These are phyloP conservation scores for Rhodotorula toruloides DNA, from an alignment of 768 basidiomycete genomes.

Conservation along the genomic window DNA sequence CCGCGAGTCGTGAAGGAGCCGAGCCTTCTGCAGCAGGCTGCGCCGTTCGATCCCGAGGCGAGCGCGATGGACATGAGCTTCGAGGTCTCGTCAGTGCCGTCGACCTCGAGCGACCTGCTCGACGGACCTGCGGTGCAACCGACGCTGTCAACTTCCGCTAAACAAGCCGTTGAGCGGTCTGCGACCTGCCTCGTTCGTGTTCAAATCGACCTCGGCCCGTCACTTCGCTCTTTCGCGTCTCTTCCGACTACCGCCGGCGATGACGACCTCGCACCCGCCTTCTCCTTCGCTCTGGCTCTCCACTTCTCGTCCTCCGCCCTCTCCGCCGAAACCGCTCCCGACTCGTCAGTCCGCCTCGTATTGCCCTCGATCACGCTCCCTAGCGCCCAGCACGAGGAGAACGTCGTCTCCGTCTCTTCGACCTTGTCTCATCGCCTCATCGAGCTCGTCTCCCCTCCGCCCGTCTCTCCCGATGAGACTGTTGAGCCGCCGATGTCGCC, in stretches of 20 bases:
- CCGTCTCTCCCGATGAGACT: no score
- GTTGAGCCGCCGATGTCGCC: no score
- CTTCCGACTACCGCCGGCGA: neutral
- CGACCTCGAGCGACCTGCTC: neutral
- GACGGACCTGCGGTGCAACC: neutral
- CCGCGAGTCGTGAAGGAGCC: neutral
- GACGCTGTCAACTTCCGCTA: neutral
- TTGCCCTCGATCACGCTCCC: conserved; percentile 7
- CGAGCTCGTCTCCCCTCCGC: neutral
- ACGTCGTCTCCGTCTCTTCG: conserved; percentile 10
- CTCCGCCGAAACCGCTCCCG: neutral
- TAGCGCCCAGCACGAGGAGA: neutral
- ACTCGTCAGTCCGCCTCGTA: neutral
- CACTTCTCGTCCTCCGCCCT: neutral
- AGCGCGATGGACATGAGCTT: conserved; percentile 33
- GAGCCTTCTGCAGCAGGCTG: conserved; percentile 16
- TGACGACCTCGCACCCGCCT: neutral
- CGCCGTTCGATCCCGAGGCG: conserved; percentile 31
- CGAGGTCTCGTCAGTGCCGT: neutral
- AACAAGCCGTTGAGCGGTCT: no score
- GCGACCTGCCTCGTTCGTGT: neutral
- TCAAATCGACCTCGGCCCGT: neutral
- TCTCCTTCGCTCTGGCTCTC: neutral
- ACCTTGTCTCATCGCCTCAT: no score
- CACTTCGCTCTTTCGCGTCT: neutral